phyloP scores from a whole-genome alignment of 1,284 basidiomycete genomes.

The Garcileccinum viscosum region DNA sequence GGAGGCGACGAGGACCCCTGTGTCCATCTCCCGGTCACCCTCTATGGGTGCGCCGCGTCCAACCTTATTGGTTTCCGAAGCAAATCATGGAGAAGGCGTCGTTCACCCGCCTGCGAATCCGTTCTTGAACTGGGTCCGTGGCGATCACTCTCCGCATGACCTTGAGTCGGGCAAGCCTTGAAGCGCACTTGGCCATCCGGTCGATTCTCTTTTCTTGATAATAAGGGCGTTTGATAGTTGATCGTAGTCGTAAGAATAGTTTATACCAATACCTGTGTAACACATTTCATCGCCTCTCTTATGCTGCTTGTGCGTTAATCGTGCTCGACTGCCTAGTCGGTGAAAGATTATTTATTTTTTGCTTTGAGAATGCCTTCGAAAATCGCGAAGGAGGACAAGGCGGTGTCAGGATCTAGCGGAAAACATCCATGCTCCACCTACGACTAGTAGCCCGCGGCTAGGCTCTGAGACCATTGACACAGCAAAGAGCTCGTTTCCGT shows the following conservation, averaged over 20 bases:
- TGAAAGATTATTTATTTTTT: not conserved
- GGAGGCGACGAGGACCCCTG: constrained; percentile 8
- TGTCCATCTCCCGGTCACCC: not conserved
- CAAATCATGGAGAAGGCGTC: not conserved
- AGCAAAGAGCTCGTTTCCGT: not conserved
- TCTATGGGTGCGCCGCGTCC: not conserved
- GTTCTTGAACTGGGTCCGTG: constrained; percentile 6
- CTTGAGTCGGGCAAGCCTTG: constrained; percentile 1
- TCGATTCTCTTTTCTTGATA: not conserved
- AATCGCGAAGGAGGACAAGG: not conserved
- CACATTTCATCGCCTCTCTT: not conserved
- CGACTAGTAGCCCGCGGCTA: no score
- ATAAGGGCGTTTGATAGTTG: not conserved
- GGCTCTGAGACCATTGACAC: no score
- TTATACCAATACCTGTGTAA: not conserved
- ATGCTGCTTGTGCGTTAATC: not conserved
- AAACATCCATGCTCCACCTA: not conserved
- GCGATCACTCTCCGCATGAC: not conserved
- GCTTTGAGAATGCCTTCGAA: not conserved
- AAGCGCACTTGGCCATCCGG: not conserved
- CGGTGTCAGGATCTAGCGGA: not conserved
- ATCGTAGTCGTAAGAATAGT: not conserved
- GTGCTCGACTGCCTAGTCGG: no score
- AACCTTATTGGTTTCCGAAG: constrained; percentile 17
- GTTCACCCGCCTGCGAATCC: not conserved